phyloP scores from a whole-genome alignment of 192 early-diverging fungal species.

The Kickxella alabastrina region DNA sequence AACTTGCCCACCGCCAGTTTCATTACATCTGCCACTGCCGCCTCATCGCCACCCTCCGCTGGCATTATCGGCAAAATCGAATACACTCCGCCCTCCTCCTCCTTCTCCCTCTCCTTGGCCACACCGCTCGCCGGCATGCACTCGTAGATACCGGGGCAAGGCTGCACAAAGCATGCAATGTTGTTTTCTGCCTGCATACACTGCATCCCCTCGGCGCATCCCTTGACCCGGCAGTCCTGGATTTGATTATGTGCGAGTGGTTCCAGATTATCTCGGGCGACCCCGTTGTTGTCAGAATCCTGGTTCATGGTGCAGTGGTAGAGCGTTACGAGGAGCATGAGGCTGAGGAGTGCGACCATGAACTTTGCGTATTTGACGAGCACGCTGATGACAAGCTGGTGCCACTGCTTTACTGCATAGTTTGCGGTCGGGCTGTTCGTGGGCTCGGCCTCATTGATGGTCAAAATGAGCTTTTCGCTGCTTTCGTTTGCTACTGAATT shows the following conservation, averaged over 20 bases:
- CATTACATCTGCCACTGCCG: conserved; percentile 4
- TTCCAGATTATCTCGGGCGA: background rate
- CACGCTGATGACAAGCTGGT: background rate
- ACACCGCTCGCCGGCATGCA: no score
- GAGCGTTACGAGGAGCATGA: conserved; percentile 7
- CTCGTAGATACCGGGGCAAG: conserved; percentile 31
- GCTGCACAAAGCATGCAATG: conserved; percentile 29
- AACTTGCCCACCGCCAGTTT: conserved; percentile 6
- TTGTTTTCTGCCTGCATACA: conserved; percentile 19
- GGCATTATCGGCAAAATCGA: conserved; percentile 10
- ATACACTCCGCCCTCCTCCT: conserved; percentile 14
- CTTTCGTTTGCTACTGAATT: background rate
- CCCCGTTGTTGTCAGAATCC: background rate
- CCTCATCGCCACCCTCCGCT: no score
- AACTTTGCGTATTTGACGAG: conserved; percentile 8
- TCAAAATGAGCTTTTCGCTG: no score
- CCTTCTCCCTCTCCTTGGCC: conserved; percentile 14
- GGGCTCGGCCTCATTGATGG: background rate
- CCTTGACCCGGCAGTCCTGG: conserved; percentile 33
- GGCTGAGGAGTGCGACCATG: background rate
- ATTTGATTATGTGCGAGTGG: background rate
- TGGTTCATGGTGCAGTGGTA: conserved; percentile 10
- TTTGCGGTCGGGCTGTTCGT: background rate
- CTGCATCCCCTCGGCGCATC: conserved; percentile 21
- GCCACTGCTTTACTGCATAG: background rate